A percentile compares a stretch with the other conserved stretches of the same genome.
Conservation (phyloP, 257 asterid species). For the Solanum corneliomulleri region DNA sequence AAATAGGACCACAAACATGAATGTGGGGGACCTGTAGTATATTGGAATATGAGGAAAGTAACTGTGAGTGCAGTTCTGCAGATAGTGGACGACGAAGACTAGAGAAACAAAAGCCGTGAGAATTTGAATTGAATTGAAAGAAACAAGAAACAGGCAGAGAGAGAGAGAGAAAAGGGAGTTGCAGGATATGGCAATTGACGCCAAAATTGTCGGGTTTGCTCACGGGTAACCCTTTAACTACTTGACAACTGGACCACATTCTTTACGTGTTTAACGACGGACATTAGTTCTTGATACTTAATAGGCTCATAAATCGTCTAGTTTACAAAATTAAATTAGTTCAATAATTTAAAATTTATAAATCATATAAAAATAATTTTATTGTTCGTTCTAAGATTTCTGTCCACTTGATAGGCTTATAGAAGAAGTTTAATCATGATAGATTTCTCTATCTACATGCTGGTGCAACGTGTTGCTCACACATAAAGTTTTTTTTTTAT, state of each 20-base stretch:
- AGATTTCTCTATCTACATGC: background rate
- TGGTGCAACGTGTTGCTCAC: background rate
- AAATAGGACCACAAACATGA: conserved; percentile 9
- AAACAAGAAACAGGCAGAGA: background rate
- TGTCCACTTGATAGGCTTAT: background rate
- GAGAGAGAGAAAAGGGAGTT: background rate
- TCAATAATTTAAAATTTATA: background rate
- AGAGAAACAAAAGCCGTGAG: background rate
- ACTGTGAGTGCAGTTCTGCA: background rate
- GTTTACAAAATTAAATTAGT: background rate
- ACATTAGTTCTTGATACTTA: background rate
- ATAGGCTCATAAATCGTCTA: background rate
- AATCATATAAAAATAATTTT: background rate
- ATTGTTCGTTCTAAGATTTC: no score
- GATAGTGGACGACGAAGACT: background rate
- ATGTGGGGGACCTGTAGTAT: background rate
- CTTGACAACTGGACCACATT: background rate
- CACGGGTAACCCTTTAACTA: background rate
- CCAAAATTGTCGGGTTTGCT: conserved; percentile 7
- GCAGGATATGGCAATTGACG: conserved; percentile 9
- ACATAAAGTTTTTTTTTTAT: background rate
- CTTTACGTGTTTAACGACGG: background rate
- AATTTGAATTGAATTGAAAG: background rate
- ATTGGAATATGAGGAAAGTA: background rate
- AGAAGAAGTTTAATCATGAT: background rate